Base-by-base conservation (phyloP, 2,329 filamentous ascomycete species). In the Didymella exigua region DNA sequence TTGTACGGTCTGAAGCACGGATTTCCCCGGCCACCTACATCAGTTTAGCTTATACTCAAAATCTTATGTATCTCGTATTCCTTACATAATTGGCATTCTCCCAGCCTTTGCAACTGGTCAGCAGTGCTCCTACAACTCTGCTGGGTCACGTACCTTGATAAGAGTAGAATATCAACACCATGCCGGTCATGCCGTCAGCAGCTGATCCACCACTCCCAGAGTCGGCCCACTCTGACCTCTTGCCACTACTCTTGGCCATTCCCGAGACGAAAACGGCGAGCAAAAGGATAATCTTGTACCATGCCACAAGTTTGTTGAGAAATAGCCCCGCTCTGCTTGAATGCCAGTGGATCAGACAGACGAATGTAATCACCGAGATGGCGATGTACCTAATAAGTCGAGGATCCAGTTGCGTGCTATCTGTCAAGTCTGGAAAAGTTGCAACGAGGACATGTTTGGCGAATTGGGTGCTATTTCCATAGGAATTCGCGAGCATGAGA, bases 321-420 rank as follows among this genome's bases (percentile, higher is more conserved):
- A 72, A 69, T 41, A 76, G 14, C 5, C 68, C 75, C 53, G 63
- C 61, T 34, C 68, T 63, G 1, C 68, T 70, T 2, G 69, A 67
- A 34, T 75, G 73, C n/a, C 72, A 64, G 49, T 76, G 75, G 16
- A 77, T 67, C 6, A 76, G 64, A 54, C 75, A 76, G 9, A 76
- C 73, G 14, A 64, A 56, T 1, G 72, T 70, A n/a, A 76, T 61
- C 34, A 71, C 64, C 9, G 66, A 65, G 1, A 76, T 61, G 8
- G 71, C 72, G 31, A 77, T 67, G 40, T 70, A 73, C 4, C 71
- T 61, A 24, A 72, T 71, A 2, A 74, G 56, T 47, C 74, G 73
- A 30, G 56, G 58, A 34, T 72, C 69, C 9, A 54, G 41, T 16
- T 36, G 9, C 16, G 16, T 36, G n/a, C n/a, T n/a, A n/a, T n/a